Evolutionary conservation across 2,329 filamentous ascomycete species (phyloP), one percentile per base, ranked within the genome.

Genomic region (Pestalotiopsis sp.): DNA sequence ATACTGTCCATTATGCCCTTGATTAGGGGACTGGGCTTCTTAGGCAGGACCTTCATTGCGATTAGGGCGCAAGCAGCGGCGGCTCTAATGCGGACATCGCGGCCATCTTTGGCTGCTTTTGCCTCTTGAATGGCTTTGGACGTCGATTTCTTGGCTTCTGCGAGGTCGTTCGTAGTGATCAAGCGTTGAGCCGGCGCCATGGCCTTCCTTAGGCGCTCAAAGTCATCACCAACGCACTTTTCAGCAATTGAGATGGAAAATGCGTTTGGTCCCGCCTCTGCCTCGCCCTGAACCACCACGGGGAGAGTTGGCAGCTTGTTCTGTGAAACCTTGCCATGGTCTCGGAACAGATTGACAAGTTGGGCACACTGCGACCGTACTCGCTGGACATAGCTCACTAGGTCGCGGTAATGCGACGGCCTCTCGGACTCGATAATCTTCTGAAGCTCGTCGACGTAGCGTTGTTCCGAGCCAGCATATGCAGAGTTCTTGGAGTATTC

Each of bases 1-100:
- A 99, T 89, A 76, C 95, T 98, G 79, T 99, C 96, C 96, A 99
- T 99, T 81, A 99, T 93, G 2, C 91, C 94, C 81, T 97, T 98
- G 82, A 99, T 99, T 13, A 97, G 90, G 20, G 91, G 89, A 71
- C 94, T 94, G 11, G 95, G 94, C 78, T 97, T 98, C 87, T 97
- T 98, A 0, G 97, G 95, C 11, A 98, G 87, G 38, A 92, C 87
- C 69, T 91, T 90, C 82, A 98, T 91, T n/a, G 94, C 92, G 63
- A 99, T 92, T 68, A 98, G 83, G 12, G 95, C 95, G 72, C 93
- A 94, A 12, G 95, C 94, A 23, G 94, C 93, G 6, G 94, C 92
- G 17, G 96, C 94, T 78, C 91, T 91, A 78, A 99, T 92, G 49
- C 96, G 92, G 65, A 94, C 84, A 79, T 99, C 96, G 58, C 95